Evolutionary conservation across 306 rosid species (phyloP), one percentile per base, ranked within the genome.

Genomic region (Trichosanthes cucumerina): DNA sequence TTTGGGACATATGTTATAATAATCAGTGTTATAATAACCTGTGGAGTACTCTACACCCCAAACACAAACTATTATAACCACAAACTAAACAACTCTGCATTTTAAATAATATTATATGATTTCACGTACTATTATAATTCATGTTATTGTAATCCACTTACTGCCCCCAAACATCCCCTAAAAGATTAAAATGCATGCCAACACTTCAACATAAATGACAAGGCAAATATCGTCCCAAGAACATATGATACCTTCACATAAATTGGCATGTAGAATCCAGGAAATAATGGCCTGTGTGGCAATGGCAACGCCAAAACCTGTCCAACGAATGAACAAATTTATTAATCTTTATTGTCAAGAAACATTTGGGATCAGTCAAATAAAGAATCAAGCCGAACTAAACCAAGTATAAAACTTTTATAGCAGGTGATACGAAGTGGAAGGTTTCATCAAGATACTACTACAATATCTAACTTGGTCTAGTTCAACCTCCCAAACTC

Each of bases 221-320:
- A 72, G 24, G 24, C 23, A 72, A n/a, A n/a, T n/a, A 57, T 59
- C 21, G 36, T 54, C 70, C 31, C 56, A 50, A 81, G 46, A 79
- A 64, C 53, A 73, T 79, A 50, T 44, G 79, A 39, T 89, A 96
- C 99, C 99, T 96, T 96, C 78, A 96, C 96, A 86, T 80, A 91
- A 56, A 96, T 86, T 81, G 99, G 99, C 99, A 96, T 96, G 89
- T 96, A 96, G 86, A 96, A 96, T 76, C 99, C 99, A 1, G 99
- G 99, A 82, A 96, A 96, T 52, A 96, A 92, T 31, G 99, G 99
- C 83, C 98, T 89, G 47, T 96, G 99, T 15, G 88, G 93, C 92
- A 96, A 89, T 5, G 99, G 99, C 79, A 96, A 86, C 13, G 98
- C 99, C 88, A 96, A 88, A 84, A 96, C 99, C 99, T 96, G 93